Percentiles rank a stretch among this genome's conserved stretches.
Evolutionary conservation across 176 grass and related monocot genomes (phyloP).

Genomic region (Hsuehochloa calcarea): DNA sequence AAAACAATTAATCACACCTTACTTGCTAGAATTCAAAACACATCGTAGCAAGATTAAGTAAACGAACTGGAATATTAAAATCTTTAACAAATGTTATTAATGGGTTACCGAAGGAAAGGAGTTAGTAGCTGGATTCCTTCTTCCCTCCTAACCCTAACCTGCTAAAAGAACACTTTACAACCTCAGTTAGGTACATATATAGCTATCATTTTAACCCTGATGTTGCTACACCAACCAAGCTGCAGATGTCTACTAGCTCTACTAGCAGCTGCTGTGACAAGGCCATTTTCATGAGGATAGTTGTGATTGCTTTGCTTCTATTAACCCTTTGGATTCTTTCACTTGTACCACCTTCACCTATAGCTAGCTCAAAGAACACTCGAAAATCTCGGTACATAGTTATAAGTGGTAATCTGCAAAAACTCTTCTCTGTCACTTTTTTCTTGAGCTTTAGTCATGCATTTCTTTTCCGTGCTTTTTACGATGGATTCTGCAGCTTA

Average conservation of each 20-base stretch:
- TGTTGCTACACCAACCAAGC: slow-evolving; percentile 18
- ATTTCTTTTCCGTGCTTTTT: not conserved
- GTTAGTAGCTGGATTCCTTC: not conserved
- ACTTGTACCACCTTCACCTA: not conserved
- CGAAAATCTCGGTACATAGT: slow-evolving; percentile 14
- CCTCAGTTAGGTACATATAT: slow-evolving; percentile 3
- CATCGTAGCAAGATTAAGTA: not conserved
- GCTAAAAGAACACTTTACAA: slow-evolving; percentile 4
- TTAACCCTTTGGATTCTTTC: slow-evolving; percentile 2
- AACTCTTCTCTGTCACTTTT: not conserved
- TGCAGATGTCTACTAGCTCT: slow-evolving; percentile 18
- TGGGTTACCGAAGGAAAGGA: not conserved
- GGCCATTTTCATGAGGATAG: not conserved
- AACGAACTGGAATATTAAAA: not conserved
- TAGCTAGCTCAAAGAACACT: not conserved
- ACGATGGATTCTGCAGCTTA: not conserved
- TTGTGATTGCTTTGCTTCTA: slow-evolving; percentile 7
- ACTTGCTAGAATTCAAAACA: not conserved
- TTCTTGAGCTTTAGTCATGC: not conserved
- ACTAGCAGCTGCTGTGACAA: not conserved
- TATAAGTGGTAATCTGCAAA: slow-evolving; percentile 15
- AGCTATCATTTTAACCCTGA: not conserved
- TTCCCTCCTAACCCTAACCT: slow-evolving; percentile 31
- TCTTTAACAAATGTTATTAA: not conserved
- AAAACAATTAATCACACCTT: not conserved